Percentiles rank a stretch among this genome's conserved stretches.
Evolutionary conservation across 805 yeast species (phyloP).

Genomic region (Lachancea waltii): DNA sequence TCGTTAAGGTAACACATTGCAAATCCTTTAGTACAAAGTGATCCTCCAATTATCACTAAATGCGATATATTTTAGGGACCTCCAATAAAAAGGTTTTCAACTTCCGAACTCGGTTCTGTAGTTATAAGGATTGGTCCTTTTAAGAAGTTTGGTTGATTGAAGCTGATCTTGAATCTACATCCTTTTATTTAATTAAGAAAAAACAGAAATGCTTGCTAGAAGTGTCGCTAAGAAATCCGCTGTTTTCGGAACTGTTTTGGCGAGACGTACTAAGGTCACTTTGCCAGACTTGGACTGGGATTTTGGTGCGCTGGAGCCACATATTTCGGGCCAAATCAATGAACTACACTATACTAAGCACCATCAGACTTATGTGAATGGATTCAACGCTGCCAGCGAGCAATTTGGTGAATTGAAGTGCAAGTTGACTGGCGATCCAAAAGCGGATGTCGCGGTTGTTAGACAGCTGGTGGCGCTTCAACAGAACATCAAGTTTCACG

Average conservation of each 20-base stretch:
- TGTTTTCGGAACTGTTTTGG: constrained; percentile 2
- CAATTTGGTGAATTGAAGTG: constrained; percentile 60
- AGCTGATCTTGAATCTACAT: no score
- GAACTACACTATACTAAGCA: constrained; percentile 85
- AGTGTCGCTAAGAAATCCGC: constrained; percentile 7
- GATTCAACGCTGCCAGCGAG: constrained; percentile 73
- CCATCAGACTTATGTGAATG: constrained; percentile 86
- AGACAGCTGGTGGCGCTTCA: constrained; percentile 41
- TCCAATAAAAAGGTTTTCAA: no score
- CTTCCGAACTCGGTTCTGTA: no score
- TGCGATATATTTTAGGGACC: not conserved
- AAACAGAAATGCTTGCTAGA: constrained; percentile 5
- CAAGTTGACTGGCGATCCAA: constrained; percentile 49
- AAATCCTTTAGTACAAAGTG: not conserved
- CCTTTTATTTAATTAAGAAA: no score
- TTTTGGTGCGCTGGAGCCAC: constrained; percentile 80
- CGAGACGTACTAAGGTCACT: constrained; percentile 54
- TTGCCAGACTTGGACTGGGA: constrained; percentile 81
- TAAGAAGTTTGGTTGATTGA: no score
- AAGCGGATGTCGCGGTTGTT: constrained; percentile 31
- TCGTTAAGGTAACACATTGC: not conserved
- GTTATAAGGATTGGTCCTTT: no score
- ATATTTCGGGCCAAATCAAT: constrained; percentile 78
- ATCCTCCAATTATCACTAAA: not conserved
- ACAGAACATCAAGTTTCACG: constrained; percentile 79